phyloP scores from a whole-genome alignment of 2,329 filamentous ascomycete species.

The Trichoderma breve region DNA sequence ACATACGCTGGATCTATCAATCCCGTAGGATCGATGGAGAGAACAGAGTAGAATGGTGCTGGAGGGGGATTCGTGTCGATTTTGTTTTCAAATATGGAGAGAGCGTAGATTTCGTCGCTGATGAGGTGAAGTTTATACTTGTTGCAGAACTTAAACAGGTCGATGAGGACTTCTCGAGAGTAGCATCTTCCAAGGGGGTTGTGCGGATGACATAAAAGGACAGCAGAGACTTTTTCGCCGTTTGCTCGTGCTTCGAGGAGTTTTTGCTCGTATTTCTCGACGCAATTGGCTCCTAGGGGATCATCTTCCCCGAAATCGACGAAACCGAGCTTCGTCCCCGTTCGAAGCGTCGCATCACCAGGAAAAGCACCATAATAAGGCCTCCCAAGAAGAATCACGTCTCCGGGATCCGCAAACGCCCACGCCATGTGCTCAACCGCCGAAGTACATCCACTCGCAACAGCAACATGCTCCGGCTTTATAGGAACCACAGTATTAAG shows the following conservation, averaged over 20 bases:
- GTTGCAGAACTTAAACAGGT: constrained; percentile 46
- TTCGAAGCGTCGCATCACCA: constrained; percentile 43
- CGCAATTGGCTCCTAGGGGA: constrained; percentile 41
- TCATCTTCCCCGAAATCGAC: constrained; percentile 46
- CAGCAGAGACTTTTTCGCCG: constrained; percentile 42
- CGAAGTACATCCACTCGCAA: constrained; percentile 42
- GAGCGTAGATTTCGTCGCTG: constrained; percentile 50
- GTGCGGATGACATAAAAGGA: constrained; percentile 53
- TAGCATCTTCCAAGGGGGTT: constrained; percentile 53
- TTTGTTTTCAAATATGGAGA: constrained; percentile 48
- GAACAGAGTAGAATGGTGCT: constrained; percentile 44
- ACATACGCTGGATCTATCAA: constrained; percentile 49
- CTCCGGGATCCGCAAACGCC: constrained; percentile 40
- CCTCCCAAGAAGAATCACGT: constrained; percentile 41
- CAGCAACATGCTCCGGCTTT: constrained; percentile 34
- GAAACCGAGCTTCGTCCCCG: constrained; percentile 41
- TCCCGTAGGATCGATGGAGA: constrained; percentile 42
- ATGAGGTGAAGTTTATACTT: constrained; percentile 52
- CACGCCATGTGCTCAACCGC: constrained; percentile 42
- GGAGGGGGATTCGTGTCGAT: constrained; percentile 28
- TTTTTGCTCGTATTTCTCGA: constrained; percentile 45
- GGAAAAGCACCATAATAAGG: constrained; percentile 50
- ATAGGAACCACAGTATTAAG: constrained; percentile 32
- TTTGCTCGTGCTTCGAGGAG: constrained; percentile 37
- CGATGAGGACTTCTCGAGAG: constrained; percentile 37